Percentiles rank a stretch among this genome's conserved stretches.
Conservation (phyloP, 768 basidiomycete species). For the Hortiboletus campestris region DNA sequence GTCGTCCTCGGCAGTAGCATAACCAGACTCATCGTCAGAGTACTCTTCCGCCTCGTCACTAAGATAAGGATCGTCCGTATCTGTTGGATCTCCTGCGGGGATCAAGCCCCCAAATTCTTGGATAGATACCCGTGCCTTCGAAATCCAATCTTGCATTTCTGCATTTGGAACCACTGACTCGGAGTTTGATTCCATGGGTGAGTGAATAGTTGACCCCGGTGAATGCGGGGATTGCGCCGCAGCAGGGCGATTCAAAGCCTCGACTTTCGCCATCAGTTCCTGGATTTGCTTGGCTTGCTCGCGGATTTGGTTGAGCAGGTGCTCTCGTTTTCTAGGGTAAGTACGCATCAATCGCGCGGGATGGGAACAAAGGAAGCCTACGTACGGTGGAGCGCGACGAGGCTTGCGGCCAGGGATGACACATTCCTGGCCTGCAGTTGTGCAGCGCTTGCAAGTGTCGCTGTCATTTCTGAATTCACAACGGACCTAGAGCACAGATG, state of each 20-base stretch:
- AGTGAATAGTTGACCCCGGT: conserved; percentile 28
- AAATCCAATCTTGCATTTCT: conserved; percentile 74
- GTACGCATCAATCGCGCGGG: not conserved
- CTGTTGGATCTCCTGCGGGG: conserved; percentile 57
- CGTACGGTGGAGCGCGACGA: conserved; percentile 75
- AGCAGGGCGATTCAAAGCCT: conserved; percentile 38
- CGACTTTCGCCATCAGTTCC: conserved; percentile 68
- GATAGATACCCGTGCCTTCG: conserved; percentile 67
- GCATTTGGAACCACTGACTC: conserved; percentile 40
- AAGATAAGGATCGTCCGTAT: conserved; percentile 37
- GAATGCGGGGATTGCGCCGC: conserved; percentile 37
- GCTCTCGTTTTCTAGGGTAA: conserved; percentile 66
- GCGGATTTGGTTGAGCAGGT: conserved; percentile 73
- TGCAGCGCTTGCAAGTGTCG: conserved; percentile 75
- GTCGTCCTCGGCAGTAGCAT: conserved; percentile 23
- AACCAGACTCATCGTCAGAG: conserved; percentile 38
- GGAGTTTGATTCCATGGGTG: conserved; percentile 25
- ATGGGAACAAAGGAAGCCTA: conserved; percentile 2
- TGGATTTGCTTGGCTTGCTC: conserved; percentile 72
- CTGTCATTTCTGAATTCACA: conserved; percentile 74
- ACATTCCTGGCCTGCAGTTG: conserved; percentile 69
- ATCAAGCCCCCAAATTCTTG: conserved; percentile 68
- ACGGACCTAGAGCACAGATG: conserved; percentile 49
- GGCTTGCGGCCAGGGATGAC: conserved; percentile 83
- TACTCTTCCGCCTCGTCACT: conserved; percentile 37